phyloP scores from a whole-genome alignment of 441 rosid genomes.

The Gossypium schwendimanii region DNA sequence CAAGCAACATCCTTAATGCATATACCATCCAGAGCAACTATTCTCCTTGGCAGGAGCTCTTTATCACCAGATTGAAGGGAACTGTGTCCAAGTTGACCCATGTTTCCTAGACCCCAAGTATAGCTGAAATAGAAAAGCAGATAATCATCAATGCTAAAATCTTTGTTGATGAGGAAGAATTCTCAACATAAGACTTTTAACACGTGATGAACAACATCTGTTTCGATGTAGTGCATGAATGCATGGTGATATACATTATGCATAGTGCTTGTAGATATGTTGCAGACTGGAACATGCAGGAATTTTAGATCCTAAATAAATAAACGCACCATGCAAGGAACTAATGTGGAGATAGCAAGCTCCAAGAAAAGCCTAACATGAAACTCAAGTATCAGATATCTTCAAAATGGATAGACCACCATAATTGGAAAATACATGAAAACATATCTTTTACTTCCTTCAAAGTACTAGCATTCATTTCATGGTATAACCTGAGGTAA shows the following conservation, averaged over 20 bases:
- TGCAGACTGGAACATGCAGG: not conserved
- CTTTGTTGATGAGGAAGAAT: not conserved
- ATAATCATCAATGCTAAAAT: conserved; percentile 20
- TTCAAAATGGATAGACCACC: not conserved
- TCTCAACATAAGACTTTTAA: not conserved
- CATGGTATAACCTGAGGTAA: conserved; percentile 25
- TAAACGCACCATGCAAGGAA: not conserved
- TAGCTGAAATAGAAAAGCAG: conserved; percentile 42
- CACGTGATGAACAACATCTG: not conserved
- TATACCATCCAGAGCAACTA: conserved; percentile 74
- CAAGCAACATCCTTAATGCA: conserved; percentile 65
- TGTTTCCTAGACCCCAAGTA: conserved; percentile 91
- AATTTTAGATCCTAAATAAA: not conserved
- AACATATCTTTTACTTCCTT: not conserved
- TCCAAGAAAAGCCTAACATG: not conserved
- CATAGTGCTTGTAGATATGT: not conserved
- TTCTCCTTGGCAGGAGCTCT: conserved; percentile 85
- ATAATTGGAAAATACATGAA: not conserved
- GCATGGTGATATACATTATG: not conserved
- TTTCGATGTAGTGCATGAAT: not conserved
- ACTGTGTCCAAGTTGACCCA: conserved; percentile 92
- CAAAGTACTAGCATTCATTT: conserved; percentile 7
- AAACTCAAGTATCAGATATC: not conserved
- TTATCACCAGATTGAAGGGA: conserved; percentile 84
- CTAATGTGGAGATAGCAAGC: not conserved